Percentiles rank a stretch among this genome's conserved stretches.
These are phyloP conservation scores for Neurospora sp. DNA, from an alignment of 495 filamentous ascomycete genomes.

Conservation along the genomic window DNA sequence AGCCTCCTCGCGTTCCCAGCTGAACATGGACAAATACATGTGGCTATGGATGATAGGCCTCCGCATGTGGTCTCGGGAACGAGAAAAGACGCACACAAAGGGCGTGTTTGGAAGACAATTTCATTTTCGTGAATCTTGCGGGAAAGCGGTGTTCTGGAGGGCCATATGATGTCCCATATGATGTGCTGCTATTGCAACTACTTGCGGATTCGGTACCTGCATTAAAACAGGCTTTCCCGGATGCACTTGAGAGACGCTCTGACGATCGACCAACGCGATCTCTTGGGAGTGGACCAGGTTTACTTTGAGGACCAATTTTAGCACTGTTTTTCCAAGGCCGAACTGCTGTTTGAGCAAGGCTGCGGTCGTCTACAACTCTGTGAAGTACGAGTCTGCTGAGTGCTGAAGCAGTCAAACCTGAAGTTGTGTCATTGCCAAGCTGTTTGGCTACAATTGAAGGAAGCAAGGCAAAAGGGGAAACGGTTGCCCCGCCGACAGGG, in stretches of 20 bases:
- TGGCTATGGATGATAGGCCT: not conserved
- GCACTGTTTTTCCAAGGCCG: not conserved
- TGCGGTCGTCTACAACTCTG: not conserved
- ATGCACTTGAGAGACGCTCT: not conserved
- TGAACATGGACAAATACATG: not conserved
- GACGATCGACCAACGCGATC: not conserved
- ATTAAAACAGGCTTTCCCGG: not conserved
- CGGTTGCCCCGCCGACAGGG: conserved; percentile 26
- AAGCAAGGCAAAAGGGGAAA: conserved; percentile 9
- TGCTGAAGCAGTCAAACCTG: not conserved
- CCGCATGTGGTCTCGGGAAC: not conserved
- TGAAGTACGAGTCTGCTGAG: not conserved
- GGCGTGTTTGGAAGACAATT: not conserved
- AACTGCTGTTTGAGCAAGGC: not conserved
- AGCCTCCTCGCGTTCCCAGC: not conserved
- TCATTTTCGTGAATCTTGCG: not conserved
- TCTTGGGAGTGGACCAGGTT: not conserved
- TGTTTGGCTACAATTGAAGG: not conserved
- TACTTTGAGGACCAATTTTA: not conserved
- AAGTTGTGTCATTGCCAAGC: not conserved
- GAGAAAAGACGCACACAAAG: not conserved
- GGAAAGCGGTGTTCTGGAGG: not conserved
- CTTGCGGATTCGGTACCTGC: not conserved
- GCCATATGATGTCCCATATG: not conserved
- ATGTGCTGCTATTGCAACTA: not conserved